phyloP scores from a whole-genome alignment of 2,329 filamentous ascomycete genomes.

The Cytospora schulzeri region DNA sequence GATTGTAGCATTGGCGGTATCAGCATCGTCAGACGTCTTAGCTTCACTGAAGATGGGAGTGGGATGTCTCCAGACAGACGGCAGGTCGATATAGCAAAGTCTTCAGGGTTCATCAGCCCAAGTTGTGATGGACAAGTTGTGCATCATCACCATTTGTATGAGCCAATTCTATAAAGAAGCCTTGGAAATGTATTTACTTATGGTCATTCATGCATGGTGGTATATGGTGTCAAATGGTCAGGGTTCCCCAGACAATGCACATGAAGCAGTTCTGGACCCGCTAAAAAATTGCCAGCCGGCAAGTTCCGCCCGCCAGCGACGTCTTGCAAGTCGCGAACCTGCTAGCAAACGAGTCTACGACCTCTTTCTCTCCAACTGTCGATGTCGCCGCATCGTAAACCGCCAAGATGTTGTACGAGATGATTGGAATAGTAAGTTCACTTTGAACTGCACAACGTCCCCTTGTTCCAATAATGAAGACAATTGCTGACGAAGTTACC shows the following conservation, averaged over 20 bases:
- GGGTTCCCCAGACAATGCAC: background rate
- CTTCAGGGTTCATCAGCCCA: too few species aligned
- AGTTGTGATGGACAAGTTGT: too few species aligned
- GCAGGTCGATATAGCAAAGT: too few species aligned
- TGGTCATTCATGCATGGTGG: too few species aligned
- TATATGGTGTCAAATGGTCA: background rate
- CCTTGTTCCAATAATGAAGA: background rate
- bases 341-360: background rate
- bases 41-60: too few species aligned
- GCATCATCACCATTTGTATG: too few species aligned
- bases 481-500: background rate
- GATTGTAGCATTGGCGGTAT: background rate
- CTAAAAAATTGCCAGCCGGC: conserved; percentile 23
- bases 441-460: background rate
- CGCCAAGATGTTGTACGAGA: conserved; percentile 86
- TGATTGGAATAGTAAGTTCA: conserved; percentile 86
- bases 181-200: too few species aligned
- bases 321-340: conserved; percentile 5
- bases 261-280: conserved; percentile 2
- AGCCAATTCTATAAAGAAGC: too few species aligned
- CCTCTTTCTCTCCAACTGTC: background rate
- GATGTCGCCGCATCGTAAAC: conserved; percentile 22
- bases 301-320: conserved; percentile 9
- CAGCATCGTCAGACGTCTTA: too few species aligned
- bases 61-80: too few species aligned